Evolutionary conservation across 805 yeast genomes (phyloP).

Genomic region (Komagataella pastoris): DNA sequence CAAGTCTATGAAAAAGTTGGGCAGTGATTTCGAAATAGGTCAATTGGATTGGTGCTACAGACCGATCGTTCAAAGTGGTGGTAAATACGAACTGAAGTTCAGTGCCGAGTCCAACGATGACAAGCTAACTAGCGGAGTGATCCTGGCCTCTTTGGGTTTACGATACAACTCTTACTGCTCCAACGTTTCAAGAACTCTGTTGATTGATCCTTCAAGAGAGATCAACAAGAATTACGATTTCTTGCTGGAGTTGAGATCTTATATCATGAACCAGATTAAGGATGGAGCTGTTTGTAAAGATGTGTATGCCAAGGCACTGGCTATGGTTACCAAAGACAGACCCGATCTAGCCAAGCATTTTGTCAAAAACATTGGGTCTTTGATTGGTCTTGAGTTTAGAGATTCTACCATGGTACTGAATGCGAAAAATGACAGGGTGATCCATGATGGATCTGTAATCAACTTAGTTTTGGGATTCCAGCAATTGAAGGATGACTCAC

Average conservation of each 20-base stretch:
- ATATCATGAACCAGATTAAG: slow-evolving; percentile 44
- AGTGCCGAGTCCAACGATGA: slow-evolving; percentile 66
- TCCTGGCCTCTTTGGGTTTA: slow-evolving; percentile 72
- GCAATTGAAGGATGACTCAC: slow-evolving; percentile 37
- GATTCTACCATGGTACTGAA: slow-evolving; percentile 67
- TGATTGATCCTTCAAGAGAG: slow-evolving; percentile 77
- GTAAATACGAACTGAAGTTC: slow-evolving; percentile 70
- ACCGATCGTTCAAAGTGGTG: slow-evolving; percentile 85
- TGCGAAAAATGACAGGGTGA: slow-evolving; percentile 52
- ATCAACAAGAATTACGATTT: slow-evolving; percentile 73
- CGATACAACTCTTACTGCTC: slow-evolving; percentile 86
- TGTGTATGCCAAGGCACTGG: slow-evolving; percentile 52
- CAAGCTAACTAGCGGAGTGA: slow-evolving; percentile 62
- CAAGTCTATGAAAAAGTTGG: slow-evolving; percentile 37
- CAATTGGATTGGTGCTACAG: slow-evolving; percentile 88
- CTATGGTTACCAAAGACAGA: slow-evolving; percentile 42
- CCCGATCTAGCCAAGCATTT: slow-evolving; percentile 56
- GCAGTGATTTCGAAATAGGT: slow-evolving; percentile 61
- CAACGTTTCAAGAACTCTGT: slow-evolving; percentile 73
- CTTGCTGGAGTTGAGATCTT: slow-evolving; percentile 53
- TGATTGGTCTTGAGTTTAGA: slow-evolving; percentile 81
- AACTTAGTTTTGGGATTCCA: slow-evolving; percentile 70
- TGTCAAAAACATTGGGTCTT: slow-evolving; percentile 75
- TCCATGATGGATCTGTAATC: slow-evolving; percentile 63
- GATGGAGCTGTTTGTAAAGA: slow-evolving; percentile 58